Evolutionary conservation across 345 rosid genomes (phyloP), one percentile per base, ranked within the genome.

Genomic region (Sonneratia caseolaris): DNA sequence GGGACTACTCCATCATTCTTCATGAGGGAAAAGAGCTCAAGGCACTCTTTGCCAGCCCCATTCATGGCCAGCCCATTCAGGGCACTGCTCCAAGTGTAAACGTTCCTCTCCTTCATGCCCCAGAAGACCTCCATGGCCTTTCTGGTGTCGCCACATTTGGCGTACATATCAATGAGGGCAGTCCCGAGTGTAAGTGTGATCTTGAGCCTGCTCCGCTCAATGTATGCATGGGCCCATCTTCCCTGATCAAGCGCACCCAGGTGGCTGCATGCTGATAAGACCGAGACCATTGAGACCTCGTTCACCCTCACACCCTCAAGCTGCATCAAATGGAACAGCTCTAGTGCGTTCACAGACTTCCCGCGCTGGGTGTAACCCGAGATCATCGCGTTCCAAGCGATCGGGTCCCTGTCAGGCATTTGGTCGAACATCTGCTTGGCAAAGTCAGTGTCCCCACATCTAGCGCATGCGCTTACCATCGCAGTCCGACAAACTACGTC

Each of bases 351-450:
- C 69, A 74, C 79, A 0, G 88, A 55, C 2, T 80, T 73, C 53
- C 91, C 89, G 38, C 83, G 77, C 73, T 85, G 90, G 16, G 82
- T 72, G 62, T 84, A 84, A 18, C 87, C 90, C 0, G 88, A 73
- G 74, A 89, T 79, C 86, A 89, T 85, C 0, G 91, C 90, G 62
- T 81, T 86, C 91, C 91, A 87, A 0, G 91, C 75, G 64, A 87
- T 47, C 0, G 81, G 77, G 35, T 87, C 91, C 56, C 82, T 84
- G 3, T 83, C 80, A 1, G 81, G 84, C 91, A 89, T 89, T 68
- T 64, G 68, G 71, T 89, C 88, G 74, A 89, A 89, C 83, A 87
- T 55, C 67, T 80, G 59, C 59, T 83, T 69, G 0, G 91, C 90
- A 43, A 79, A 72, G 37, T 0, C 76, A 2, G 87, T 77, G 35